Evolutionary conservation across 1,139 yeast genomes (phyloP), one percentile per base, ranked within the genome.

Genomic region (Pichia sp.): DNA sequence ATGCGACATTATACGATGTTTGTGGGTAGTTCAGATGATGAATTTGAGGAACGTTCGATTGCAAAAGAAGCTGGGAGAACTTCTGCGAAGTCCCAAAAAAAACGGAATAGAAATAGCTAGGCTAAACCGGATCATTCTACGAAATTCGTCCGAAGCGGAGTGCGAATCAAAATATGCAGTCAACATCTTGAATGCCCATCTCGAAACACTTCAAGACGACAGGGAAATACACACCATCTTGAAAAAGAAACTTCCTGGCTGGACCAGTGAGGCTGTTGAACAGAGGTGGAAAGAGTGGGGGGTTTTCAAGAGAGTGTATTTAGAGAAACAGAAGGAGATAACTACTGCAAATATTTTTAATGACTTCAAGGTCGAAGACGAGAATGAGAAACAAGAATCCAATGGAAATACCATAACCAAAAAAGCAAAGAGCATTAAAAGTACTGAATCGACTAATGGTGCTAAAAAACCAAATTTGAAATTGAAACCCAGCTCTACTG

Each of bases 11-110:
- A 72, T 74, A 6, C 62, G 80, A 37, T 71, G 76, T 30, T 59
- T 76, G 37, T 76, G 81, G 80, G 58, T 74, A 7, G 65, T 74
- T 4, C 80, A 76, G 56, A 66, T 71, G 4, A 60, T 76, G 23
- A 71, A 73, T 50, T 53, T 70, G 12, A 60, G 64, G 34, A 63
- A 65, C 25, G 64, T 55, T 23, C 54, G 59, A 23, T 39, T 61
- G 2, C 59, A 59, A 44, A 9, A 36, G 5, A 46, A 56, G 30
- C 46, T 62, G 16, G 39, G 47, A 9, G 25, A 25, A 1, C 21
- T 58, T 2, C 25, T 54, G 10, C n/a, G 8, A 16, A 25, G 23
- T 26, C 9, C 31, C 13, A 31, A 16, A 3, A 21, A 39, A 18
- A 16, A 39, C 16, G 25, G 10, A 7, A 31, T 19, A 22, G 37